Base-by-base conservation (phyloP, 2,329 filamentous ascomycete species). In the Neofusicoccum sp. region DNA sequence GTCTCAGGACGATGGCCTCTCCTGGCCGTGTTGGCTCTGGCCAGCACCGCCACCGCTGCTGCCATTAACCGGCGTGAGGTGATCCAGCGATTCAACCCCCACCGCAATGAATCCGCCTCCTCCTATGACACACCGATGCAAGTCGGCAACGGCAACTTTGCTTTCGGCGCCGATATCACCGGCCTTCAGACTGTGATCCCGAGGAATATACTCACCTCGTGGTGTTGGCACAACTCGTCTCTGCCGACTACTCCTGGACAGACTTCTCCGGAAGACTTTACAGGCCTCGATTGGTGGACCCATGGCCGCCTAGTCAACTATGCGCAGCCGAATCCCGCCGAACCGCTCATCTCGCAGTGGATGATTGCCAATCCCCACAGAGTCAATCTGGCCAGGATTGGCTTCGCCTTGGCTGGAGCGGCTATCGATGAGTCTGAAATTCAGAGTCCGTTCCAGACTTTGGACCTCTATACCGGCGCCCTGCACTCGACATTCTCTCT, bases 281-380 rank as follows among this genome's bases (percentile, higher is more conserved):
- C 73, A 0, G 77, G 76, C 1, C 58, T 77, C 7, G 71, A 78
- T 48, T 79, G 76, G 76, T 78, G 74, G 75, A 77, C 77, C 4
- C 76, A 80, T 62, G 76, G 69, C 24, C 67, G 74, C 6, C 68
- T 79, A 6, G 73, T 80, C 4, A 78, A 77, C 43, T 79, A 79
- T 67, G 71, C 71, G 20, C 75, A 77, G 62, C 74, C 76, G 0
- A 79, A 79, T 58, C 73, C 76, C 1, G 68, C 68, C 3, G 66
- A 79, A 56, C 66, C 68, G 14, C 69, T 73, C 7, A 79, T 79
- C 28, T 80, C 79, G 3, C 78, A 83, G 61, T 85, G 82, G 82
- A 69, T 84, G 20, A 82, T 82, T 31, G 74, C 76, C 59, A 84
- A 84, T 63, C 82, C 81, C 0, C 80, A 84, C 65, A 73, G 82